phyloP scores from a whole-genome alignment of 148 eudicot species.

The Camellia japonica region DNA sequence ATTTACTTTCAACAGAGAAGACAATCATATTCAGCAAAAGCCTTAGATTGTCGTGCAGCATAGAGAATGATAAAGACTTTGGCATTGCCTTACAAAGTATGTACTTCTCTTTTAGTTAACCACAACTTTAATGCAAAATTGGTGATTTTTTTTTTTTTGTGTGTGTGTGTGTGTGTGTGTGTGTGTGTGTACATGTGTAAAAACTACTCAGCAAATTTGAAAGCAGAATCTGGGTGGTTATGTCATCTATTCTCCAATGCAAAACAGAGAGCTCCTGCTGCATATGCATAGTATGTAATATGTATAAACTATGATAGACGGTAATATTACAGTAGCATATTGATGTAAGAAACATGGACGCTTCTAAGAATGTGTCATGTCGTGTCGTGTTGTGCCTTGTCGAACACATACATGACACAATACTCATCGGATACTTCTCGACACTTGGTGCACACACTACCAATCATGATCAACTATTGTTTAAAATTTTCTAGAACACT shows the following conservation, averaged over 20 bases:
- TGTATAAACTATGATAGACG: neutral
- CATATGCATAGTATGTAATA: neutral
- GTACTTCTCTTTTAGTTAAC: neutral
- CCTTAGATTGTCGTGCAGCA: neutral
- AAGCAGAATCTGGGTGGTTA: neutral
- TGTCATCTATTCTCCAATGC: neutral
- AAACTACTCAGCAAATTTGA: neutral
- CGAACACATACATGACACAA: too few species aligned
- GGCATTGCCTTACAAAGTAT: conserved; percentile 19
- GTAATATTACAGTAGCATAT: neutral
- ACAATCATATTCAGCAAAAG: neutral
- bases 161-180: neutral
- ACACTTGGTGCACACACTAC: too few species aligned
- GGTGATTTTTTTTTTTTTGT: neutral
- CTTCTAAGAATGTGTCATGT: too few species aligned
- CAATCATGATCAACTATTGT: too few species aligned
- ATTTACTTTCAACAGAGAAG: conserved; percentile 10
- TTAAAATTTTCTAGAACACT: too few species aligned
- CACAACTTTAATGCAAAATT: conserved; percentile 7
- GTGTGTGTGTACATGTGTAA: neutral
- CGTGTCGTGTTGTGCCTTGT: too few species aligned
- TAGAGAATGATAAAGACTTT: conserved; percentile 19
- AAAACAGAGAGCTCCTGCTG: neutral
- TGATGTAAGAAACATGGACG: too few species aligned
- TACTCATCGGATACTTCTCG: too few species aligned